Evolutionary conservation across 768 basidiomycete genomes (phyloP).

Genomic region (Termitomyces bulborhizus): DNA sequence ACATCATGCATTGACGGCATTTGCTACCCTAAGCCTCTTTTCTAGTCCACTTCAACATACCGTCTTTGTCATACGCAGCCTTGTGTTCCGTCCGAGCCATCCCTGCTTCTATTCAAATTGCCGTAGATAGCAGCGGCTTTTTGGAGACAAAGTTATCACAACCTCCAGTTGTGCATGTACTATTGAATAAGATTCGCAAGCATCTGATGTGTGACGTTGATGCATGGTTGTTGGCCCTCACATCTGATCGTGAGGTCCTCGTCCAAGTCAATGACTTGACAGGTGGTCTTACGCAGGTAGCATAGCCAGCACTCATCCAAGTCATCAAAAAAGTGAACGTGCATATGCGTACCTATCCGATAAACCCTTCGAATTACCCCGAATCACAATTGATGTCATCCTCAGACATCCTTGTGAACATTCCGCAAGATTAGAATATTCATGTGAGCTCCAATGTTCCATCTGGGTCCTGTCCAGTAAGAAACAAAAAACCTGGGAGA

Average conservation of each 20-base stretch:
- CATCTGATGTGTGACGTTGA: background rate
- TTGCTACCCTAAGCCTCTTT: too few relatives aligned
- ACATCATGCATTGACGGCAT: too few relatives aligned
- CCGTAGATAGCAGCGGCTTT: background rate
- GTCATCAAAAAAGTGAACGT: background rate
- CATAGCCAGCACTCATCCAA: constrained; percentile 9
- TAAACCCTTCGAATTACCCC: background rate
- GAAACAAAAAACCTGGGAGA: background rate
- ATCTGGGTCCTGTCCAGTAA: background rate
- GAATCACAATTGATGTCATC: constrained; percentile 2
- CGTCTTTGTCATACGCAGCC: background rate
- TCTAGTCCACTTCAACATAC: too few relatives aligned
- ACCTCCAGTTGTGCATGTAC: background rate
- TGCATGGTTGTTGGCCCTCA: background rate
- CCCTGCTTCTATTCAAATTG: background rate
- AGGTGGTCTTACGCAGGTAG: constrained; percentile 1
- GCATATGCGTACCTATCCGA: background rate
- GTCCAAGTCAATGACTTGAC: constrained; percentile 2
- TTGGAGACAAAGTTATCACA: background rate
- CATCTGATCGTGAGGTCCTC: background rate
- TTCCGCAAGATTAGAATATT: constrained; percentile 2
- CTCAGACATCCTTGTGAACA: constrained; percentile 1
- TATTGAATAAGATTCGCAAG: background rate
- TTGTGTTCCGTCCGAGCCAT: background rate
- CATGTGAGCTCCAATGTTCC: background rate